Evolutionary conservation across 352 stramenopile species (phyloP).

Genomic region (Globisporangium apiculatum): DNA sequence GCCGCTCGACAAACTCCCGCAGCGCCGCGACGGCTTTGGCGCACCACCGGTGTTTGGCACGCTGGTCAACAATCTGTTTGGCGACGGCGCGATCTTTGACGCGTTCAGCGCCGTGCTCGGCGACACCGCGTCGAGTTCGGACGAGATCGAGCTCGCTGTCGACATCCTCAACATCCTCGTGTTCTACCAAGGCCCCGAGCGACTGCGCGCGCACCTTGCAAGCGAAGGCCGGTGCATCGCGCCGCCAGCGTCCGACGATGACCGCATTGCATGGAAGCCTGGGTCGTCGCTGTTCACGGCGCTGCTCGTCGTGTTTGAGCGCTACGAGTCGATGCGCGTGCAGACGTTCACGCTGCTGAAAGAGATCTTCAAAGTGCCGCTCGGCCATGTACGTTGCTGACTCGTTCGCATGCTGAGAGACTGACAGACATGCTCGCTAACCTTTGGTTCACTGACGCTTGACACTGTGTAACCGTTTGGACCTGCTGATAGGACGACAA

Average conservation of each 20-base stretch:
- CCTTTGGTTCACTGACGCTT: background rate
- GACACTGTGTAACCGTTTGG: background rate
- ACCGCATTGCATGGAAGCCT: conserved; percentile 51
- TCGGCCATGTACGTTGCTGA: conserved; percentile 41
- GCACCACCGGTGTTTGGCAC: conserved; percentile 47
- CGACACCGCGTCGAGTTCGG: conserved; percentile 27
- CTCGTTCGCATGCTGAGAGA: background rate
- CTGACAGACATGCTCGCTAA: too few relatives aligned
- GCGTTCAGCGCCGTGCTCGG: conserved; percentile 45
- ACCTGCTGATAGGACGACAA: conserved; percentile 58
- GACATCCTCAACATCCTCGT: conserved; percentile 70
- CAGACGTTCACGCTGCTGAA: conserved; percentile 61
- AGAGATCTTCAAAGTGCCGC: conserved; percentile 66
- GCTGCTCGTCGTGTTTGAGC: conserved; percentile 61
- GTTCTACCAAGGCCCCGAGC: conserved; percentile 65
- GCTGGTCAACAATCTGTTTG: conserved; percentile 61
- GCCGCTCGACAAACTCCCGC: conserved; percentile 49
- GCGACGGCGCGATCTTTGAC: conserved; percentile 52
- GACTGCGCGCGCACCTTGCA: conserved; percentile 52
- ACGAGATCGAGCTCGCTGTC: conserved; percentile 43
- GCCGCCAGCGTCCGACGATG: conserved; percentile 49
- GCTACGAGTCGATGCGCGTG: conserved; percentile 48
- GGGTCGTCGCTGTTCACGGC: conserved; percentile 70
- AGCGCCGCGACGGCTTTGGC: conserved; percentile 51
- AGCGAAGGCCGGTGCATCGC: conserved; percentile 65